Percentiles rank a stretch among this genome's conserved stretches.
These are phyloP conservation scores for Fraxinus platypoda DNA, from an alignment of 305 asterid species.

Conservation along the genomic window DNA sequence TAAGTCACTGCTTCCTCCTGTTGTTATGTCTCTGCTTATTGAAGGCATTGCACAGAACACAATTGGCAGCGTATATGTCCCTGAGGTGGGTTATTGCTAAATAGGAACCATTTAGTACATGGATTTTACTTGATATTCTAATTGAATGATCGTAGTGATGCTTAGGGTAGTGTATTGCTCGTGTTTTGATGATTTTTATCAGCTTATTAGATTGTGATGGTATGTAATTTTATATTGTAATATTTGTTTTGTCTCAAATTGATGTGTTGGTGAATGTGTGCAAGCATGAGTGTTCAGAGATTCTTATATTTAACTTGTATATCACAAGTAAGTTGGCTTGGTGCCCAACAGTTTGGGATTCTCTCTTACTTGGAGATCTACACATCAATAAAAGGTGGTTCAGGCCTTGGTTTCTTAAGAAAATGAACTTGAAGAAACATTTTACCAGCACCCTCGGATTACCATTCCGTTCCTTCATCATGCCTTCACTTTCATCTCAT, in stretches of 20 bases:
- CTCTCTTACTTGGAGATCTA: background rate
- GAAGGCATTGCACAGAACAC: conserved; percentile 91
- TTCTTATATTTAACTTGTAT: background rate
- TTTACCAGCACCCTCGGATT: background rate
- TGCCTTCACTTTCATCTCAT: background rate
- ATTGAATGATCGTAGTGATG: background rate
- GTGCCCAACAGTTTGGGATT: background rate
- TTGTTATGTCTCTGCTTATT: conserved; percentile 49
- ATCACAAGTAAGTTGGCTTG: background rate
- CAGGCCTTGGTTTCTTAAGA: background rate
- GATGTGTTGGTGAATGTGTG: background rate
- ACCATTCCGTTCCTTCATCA: background rate
- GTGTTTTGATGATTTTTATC: background rate
- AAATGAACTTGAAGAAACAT: background rate
- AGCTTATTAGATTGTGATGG: background rate
- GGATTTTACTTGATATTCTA: background rate
- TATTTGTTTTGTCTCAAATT: background rate
- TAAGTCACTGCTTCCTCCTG: conserved; percentile 54
- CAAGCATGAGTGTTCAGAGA: background rate
- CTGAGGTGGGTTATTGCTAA: conserved; percentile 58
- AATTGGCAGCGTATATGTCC: conserved; percentile 81
- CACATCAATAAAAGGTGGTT: background rate
- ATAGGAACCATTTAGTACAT: conserved; percentile 1
- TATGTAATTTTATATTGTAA: background rate
- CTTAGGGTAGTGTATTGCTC: background rate